Evolutionary conservation across 2,329 filamentous ascomycete species (phyloP).

Genomic region (Pestalotiopsis sp.): DNA sequence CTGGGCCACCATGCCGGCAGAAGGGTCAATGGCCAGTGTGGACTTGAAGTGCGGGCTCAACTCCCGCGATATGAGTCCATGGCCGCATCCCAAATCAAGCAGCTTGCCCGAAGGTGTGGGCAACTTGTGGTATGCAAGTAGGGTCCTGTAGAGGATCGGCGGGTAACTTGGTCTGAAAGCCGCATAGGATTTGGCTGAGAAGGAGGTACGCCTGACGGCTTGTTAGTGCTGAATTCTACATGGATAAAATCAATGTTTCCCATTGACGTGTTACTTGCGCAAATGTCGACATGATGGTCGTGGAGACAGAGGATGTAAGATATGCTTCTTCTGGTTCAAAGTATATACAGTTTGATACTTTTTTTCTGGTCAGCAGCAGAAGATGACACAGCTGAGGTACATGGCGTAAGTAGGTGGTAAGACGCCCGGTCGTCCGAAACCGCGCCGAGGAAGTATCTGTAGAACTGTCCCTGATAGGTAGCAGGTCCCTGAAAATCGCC

Average conservation of each 20-base stretch:
- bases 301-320: neutral
- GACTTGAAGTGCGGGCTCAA: slow-evolving; percentile 55
- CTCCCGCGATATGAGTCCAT: slow-evolving; percentile 58
- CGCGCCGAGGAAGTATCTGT: neutral
- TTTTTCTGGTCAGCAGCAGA: neutral
- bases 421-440: neutral
- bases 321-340: neutral
- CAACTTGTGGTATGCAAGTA: slow-evolving; percentile 56
- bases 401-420: neutral
- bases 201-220: slow-evolving; percentile 52
- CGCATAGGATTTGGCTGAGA: slow-evolving; percentile 61
- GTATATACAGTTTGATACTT: neutral
- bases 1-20: slow-evolving; percentile 58
- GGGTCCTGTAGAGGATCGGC: slow-evolving; percentile 51
- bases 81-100: slow-evolving; percentile 67
- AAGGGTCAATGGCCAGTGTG: slow-evolving; percentile 60
- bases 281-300: slow-evolving; percentile 26
- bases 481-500: neutral
- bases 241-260: neutral
- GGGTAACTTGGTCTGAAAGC: slow-evolving; percentile 64
- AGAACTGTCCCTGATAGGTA: neutral
- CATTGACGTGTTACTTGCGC: slow-evolving; percentile 19
- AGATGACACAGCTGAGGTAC: slow-evolving; percentile 1
- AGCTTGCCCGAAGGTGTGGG: slow-evolving; percentile 34
- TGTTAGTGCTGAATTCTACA: slow-evolving; percentile 18